Evolutionary conservation across 1,284 basidiomycete genomes (phyloP), one percentile per base, ranked within the genome.

Genomic region (Spongiforma sp.): DNA sequence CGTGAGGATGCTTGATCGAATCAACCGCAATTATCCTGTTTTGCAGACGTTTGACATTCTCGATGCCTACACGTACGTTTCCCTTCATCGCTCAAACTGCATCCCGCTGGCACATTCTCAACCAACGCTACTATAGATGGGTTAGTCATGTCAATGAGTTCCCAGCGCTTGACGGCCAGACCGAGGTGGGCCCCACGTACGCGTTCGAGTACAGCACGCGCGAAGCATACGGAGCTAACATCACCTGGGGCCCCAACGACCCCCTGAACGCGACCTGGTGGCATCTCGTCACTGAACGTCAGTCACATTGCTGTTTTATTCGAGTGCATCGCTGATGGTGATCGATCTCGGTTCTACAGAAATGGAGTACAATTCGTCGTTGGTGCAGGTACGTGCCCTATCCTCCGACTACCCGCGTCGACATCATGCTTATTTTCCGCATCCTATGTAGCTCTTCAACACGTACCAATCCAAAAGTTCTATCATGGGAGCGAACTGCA

Each of bases 251-350:
- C 5, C 63, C 65, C 19, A 69, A 73, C 26, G 82, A 80, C 21
- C 81, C 84, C 3, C 72, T 84, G 15, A 85, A 85, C 64, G 83
- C 81, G 15, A 83, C 83, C 0, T 85, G 83, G 79, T 84, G 82
- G 81, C 81, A 83, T 56, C 75, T 75, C 10, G 75, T 85, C 26
- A 84, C 84, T 0, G 81, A 84, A 53, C 70, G 77, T 77, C 57
- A 39, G 72, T 76, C 4, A 6, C 9, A 4, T 33, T 53, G 4
- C 17, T 11, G 24, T 26, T 8, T n/a, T 1, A 30, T 19, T 11
- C 5, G n/a, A n/a, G 5, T 19, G 30, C 14, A 11, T 26, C 65
- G 15, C 33, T 65, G 39, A 63, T 14, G 24, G 8, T n/a, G 19
- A 26, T n/a, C n/a, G n/a, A 32, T n/a, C 8, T 37, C 12, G 17